Conservation (phyloP, 2,329 filamentous ascomycete genomes). For the Talaromyces pinophilus region DNA sequence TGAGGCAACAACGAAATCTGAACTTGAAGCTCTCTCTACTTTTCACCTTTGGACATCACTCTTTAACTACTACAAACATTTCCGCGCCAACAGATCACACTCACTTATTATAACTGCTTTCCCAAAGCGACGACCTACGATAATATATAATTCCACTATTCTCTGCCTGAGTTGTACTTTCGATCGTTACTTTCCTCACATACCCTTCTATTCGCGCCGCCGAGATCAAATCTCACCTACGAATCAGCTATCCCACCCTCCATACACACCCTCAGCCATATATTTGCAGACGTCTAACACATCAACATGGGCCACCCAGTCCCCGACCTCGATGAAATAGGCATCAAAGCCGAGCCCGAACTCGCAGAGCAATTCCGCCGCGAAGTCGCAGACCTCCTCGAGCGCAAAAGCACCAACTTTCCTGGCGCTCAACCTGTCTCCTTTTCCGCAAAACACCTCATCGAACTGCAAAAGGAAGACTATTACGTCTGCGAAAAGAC, state of each 20-base stretch:
- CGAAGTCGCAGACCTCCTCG: slow-evolving; percentile 75
- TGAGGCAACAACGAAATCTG: slow-evolving; percentile 2
- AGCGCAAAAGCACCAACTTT: slow-evolving; percentile 68
- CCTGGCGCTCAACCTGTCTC: slow-evolving; percentile 94
- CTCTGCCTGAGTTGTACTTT: not conserved
- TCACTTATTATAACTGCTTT: not conserved
- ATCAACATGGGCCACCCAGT: slow-evolving; percentile 42
- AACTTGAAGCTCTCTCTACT: slow-evolving; percentile 7
- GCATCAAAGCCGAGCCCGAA: slow-evolving; percentile 64
- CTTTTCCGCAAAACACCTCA: slow-evolving; percentile 77
- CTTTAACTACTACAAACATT: not conserved
- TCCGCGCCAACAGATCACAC: not conserved
- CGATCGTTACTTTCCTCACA: slow-evolving; percentile 1
- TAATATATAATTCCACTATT: not conserved
- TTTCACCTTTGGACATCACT: not conserved
- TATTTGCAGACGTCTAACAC: not conserved
- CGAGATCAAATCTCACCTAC: not conserved
- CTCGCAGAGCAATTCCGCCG: slow-evolving; percentile 65
- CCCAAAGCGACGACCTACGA: no score
- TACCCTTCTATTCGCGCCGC: not conserved
- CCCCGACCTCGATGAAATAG: slow-evolving; percentile 49
- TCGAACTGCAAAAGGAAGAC: slow-evolving; percentile 78
- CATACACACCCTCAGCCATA: not conserved
- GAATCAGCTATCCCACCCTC: not conserved
- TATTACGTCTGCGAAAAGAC: slow-evolving; percentile 99